Conservation (phyloP, 208 protist species). For the Wallacemonas sp. region DNA sequence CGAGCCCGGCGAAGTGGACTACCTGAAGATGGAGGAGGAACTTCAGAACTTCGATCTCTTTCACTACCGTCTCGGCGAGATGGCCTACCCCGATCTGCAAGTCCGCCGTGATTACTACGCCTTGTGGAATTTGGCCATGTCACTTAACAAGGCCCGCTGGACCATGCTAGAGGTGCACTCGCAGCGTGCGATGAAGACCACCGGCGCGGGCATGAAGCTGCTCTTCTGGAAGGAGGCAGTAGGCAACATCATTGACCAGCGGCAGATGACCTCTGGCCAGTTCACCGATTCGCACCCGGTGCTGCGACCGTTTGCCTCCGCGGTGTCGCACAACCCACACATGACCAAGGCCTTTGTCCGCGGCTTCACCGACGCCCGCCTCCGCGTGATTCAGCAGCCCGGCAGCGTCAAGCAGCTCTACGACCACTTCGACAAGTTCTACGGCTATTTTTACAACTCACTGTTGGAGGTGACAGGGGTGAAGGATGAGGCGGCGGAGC, state of each 20-base stretch:
- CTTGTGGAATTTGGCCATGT: constrained; percentile 83
- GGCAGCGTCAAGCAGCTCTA: constrained; percentile 89
- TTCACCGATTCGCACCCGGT: constrained; percentile 90
- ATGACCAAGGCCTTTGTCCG: constrained; percentile 90
- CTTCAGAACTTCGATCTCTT: constrained; percentile 72
- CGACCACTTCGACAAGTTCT: constrained; percentile 91
- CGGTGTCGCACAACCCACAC: constrained; percentile 60
- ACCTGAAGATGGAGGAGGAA: constrained; percentile 81
- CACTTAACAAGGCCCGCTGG: constrained; percentile 89
- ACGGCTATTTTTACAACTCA: constrained; percentile 91
- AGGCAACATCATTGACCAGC: constrained; percentile 64
- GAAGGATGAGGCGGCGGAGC: constrained; percentile 82
- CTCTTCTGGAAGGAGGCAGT: constrained; percentile 89
- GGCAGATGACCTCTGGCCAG: constrained; percentile 62
- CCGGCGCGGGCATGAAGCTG: constrained; percentile 89
- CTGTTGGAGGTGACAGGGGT: constrained; percentile 75
- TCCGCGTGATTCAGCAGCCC: constrained; percentile 82
- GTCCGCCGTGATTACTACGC: constrained; percentile 85
- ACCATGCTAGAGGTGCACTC: constrained; percentile 89
- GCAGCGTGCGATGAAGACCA: constrained; percentile 84
- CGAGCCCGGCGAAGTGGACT: constrained; percentile 68
- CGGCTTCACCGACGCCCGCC: constrained; percentile 85
- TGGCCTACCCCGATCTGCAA: constrained; percentile 57
- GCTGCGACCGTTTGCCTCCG: constrained; percentile 74
- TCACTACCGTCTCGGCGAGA: constrained; percentile 81